Evolutionary conservation across 78 protist genomes (phyloP).

Genomic region (Planoprotostelium fungivorum): DNA sequence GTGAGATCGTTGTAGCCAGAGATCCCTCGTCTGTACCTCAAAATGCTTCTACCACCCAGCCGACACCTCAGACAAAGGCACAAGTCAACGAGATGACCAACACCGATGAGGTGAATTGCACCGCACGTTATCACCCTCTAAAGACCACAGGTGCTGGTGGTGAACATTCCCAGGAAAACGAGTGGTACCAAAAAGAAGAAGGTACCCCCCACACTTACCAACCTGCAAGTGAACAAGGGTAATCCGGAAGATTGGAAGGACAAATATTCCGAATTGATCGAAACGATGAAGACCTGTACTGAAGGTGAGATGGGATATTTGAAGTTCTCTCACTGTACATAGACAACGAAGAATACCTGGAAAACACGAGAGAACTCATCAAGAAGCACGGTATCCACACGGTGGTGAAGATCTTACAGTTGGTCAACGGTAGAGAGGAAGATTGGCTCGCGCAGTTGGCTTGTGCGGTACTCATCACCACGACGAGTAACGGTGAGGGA

Average conservation of each 20-base stretch:
- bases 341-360: not conserved
- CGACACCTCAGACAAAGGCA: too few relatives aligned
- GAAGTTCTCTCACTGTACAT: not conserved
- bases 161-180: not conserved
- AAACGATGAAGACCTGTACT: not conserved
- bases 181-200: not conserved
- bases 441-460: not conserved
- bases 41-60: too few relatives aligned
- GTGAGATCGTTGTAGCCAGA: too few relatives aligned
- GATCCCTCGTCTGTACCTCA: too few relatives aligned
- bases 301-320: not conserved
- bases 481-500: not conserved
- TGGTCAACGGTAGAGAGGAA: not conserved
- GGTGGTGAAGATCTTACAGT: not conserved
- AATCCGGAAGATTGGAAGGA: not conserved
- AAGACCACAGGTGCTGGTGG: not conserved
- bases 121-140: not conserved
- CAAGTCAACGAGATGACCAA: not conserved
- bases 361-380: not conserved
- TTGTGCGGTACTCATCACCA: not conserved
- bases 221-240: not conserved
- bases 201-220: not conserved
- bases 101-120: not conserved
- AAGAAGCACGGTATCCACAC: not conserved
- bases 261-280: not conserved